Evolutionary conservation across 176 grass and related monocot species (phyloP), one percentile per base, ranked within the genome.

Genomic region (Lolium multiflorum): DNA sequence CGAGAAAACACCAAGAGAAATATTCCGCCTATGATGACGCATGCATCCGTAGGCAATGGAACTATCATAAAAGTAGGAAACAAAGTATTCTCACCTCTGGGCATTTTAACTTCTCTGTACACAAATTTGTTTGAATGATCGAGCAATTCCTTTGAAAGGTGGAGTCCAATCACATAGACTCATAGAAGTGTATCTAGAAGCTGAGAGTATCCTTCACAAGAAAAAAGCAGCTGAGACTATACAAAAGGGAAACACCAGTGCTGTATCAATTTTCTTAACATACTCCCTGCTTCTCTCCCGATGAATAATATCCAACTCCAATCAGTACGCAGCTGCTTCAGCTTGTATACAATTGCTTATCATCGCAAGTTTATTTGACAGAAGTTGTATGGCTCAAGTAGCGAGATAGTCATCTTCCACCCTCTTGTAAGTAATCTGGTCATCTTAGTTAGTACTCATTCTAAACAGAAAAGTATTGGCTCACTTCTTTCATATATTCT

Each of bases 41-140:
- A 54, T 50, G 38, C 39, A 79, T 79, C n/a, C 9, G 3, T 80
- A 80, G 77, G 79, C 64, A 80, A 51, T 80, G 20, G 75, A 87
- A 82, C 78, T 72, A 79, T n/a, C 81, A 82, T 13, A 74, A 76
- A 88, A 89, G 8, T 85, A 85, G 17, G 66, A 85, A 58, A 91
- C 67, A 20, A 79, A 84, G 70, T 74, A 48, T 79, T 88, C 69
- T 60, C 60, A 65, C 1, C 62, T 4, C 7, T 78, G 11, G 64
- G 47, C 21, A 22, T 78, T 64, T 65, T 67, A 59, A 73, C 47
- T 54, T 20, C 54, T 75, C 49, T 57, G 71, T 14, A 82, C 52
- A 57, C 18, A 57, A 65, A 89, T 64, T 54, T 52, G 54, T 84
- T 83, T 77, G 6, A 3, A 63, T 24, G 68, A 72, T 56, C 9